These are phyloP conservation scores for Phyllosticta citrichinensis DNA, from an alignment of 2,329 filamentous ascomycete species.

Conservation along the genomic window DNA sequence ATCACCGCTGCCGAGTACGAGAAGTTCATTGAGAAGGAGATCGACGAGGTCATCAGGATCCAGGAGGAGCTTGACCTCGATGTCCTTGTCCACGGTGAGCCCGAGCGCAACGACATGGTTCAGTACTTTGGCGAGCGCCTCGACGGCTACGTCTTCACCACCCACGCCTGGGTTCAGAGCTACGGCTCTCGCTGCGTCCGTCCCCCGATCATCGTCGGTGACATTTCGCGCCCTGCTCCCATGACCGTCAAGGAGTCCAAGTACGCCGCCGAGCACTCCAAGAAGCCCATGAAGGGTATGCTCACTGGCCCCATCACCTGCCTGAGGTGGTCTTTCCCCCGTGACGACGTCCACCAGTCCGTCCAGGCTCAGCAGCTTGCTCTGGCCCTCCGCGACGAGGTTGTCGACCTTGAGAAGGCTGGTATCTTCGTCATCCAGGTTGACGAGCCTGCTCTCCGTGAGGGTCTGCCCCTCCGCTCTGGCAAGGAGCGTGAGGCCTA, in stretches of 20 bases:
- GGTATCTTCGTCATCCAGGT: conserved; percentile 98
- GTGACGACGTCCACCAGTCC: conserved; percentile 98
- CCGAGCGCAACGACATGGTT: conserved; percentile 99
- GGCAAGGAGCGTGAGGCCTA: conserved; percentile 95
- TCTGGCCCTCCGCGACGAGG: conserved; percentile 95
- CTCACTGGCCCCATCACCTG: conserved; percentile 98
- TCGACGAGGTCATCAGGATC: conserved; percentile 86
- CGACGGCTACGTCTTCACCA: conserved; percentile 96
- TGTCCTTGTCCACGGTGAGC: conserved; percentile 96
- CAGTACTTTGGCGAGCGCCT: conserved; percentile 99
- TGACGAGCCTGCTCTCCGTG: conserved; percentile 96
- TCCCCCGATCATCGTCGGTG: conserved; percentile 95
- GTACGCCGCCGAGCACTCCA: conserved; percentile 90
- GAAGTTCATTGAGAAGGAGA: conserved; percentile 99
- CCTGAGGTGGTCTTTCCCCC: conserved; percentile 98
- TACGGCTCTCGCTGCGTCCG: conserved; percentile 98
- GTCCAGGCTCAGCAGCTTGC: conserved; percentile 98
- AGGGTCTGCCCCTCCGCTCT: conserved; percentile 92
- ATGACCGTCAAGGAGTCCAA: conserved; percentile 99
- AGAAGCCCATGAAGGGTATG: conserved; percentile 99
- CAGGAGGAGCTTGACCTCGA: conserved; percentile 97
- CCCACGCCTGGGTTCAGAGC: conserved; percentile 96
- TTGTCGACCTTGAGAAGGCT: conserved; percentile 93
- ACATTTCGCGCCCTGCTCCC: conserved; percentile 89
- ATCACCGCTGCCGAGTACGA: conserved; percentile 90